Conservation (phyloP, 768 basidiomycete genomes). For the Paxillus ammoniavirescens region DNA sequence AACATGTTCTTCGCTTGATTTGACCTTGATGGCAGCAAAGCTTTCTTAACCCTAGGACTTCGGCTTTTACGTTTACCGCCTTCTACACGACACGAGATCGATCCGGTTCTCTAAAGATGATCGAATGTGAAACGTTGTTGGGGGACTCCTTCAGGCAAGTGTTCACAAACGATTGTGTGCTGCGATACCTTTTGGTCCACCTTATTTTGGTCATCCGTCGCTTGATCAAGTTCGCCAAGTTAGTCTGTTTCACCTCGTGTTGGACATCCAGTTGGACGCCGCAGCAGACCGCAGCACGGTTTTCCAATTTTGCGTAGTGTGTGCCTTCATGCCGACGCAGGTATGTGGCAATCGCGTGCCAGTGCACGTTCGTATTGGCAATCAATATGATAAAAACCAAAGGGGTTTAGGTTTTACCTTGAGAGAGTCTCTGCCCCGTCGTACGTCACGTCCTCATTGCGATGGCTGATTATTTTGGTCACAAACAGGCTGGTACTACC, state of each 20-base stretch:
- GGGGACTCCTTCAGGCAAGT: slow-evolving; percentile 3
- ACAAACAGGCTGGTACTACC: slow-evolving; percentile 5
- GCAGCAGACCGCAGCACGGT: slow-evolving; percentile 14
- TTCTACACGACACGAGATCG: slow-evolving; percentile 5
- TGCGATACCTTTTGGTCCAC: slow-evolving; percentile 6
- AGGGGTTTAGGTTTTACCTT: slow-evolving; percentile 25
- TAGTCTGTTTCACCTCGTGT: slow-evolving; percentile 23
- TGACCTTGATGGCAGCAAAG: slow-evolving; percentile 1
- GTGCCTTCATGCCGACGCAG: slow-evolving; percentile 1
- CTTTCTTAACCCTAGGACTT: neutral
- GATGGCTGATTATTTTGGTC: slow-evolving; percentile 9
- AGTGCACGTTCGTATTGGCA: slow-evolving; percentile 8
- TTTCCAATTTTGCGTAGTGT: slow-evolving; percentile 1
- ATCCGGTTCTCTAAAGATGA: slow-evolving; percentile 8
- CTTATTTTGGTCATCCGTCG: neutral
- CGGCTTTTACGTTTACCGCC: slow-evolving; percentile 3
- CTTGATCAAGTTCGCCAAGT: slow-evolving; percentile 5
- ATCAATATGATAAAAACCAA: slow-evolving; percentile 5
- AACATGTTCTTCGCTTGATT: slow-evolving; percentile 5
- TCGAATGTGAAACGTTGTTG: neutral
- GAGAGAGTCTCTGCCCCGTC: slow-evolving; percentile 12
- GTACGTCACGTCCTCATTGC: slow-evolving; percentile 30
- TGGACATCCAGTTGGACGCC: slow-evolving; percentile 13
- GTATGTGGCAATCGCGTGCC: slow-evolving; percentile 10
- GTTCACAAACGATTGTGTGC: slow-evolving; percentile 1